Percentiles rank a stretch among this genome's conserved stretches.
These are phyloP conservation scores for Mucor irregularis DNA, from an alignment of 371 early-diverging fungal genomes.

Conservation along the genomic window DNA sequence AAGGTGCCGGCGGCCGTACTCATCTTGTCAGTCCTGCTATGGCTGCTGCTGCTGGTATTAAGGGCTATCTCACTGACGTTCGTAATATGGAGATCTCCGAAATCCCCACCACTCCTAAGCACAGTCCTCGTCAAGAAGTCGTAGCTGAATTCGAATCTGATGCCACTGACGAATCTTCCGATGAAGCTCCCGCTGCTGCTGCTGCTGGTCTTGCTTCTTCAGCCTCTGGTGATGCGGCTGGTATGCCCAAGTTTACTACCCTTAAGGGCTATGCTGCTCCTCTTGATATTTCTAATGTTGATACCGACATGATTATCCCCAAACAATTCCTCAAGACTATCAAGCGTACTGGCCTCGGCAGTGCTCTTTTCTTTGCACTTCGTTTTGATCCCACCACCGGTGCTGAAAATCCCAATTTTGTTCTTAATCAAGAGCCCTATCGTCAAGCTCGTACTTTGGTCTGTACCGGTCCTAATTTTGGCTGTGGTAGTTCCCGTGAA, in stretches of 20 bases:
- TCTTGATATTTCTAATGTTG: slow-evolving; percentile 63
- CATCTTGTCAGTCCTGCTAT: slow-evolving; percentile 57
- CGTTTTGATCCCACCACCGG: slow-evolving; percentile 55
- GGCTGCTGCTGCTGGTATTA: slow-evolving; percentile 53
- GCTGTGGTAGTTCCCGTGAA: slow-evolving; percentile 72
- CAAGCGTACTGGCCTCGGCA: slow-evolving; percentile 68
- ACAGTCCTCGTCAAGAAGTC: slow-evolving; percentile 22
- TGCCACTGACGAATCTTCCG: slow-evolving; percentile 12
- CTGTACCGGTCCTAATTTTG: slow-evolving; percentile 68
- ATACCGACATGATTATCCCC: slow-evolving; percentile 77
- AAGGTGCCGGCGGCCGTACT: slow-evolving; percentile 66
- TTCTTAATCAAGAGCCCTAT: slow-evolving; percentile 62
- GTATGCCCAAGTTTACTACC: slow-evolving; percentile 63
- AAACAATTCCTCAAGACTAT: slow-evolving; percentile 78
- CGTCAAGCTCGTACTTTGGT: slow-evolving; percentile 57
- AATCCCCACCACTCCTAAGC: slow-evolving; percentile 18
- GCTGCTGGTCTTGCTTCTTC: slow-evolving; percentile 21
- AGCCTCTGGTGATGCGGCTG: slow-evolving; percentile 25
- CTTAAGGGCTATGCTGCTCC: slow-evolving; percentile 62
- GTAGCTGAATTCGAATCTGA: slow-evolving; percentile 17
- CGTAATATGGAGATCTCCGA: slow-evolving; percentile 30
- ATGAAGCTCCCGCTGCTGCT: slow-evolving; percentile 17
- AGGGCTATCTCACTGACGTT: slow-evolving; percentile 49
- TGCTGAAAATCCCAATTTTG: slow-evolving; percentile 55
- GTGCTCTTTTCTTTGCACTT: slow-evolving; percentile 59